Evolutionary conservation across 2,329 filamentous ascomycete genomes (phyloP).

Genomic region (Apiospora arundinis): DNA sequence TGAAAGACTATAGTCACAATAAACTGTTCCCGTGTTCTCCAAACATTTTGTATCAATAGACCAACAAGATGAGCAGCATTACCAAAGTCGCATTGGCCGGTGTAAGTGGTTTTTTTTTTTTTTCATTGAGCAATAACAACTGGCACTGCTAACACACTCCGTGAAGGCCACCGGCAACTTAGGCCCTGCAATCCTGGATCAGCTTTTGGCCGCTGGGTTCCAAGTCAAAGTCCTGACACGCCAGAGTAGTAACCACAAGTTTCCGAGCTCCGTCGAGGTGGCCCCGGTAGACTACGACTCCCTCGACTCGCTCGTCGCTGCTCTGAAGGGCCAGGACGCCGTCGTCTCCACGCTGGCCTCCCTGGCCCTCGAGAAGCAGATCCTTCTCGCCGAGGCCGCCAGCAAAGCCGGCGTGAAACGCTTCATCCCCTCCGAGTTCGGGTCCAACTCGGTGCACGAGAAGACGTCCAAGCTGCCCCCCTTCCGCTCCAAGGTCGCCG

Average conservation of each 20-base stretch:
- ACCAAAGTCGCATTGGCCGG: conserved; percentile 32
- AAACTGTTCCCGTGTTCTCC: neutral
- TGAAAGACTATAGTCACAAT: neutral
- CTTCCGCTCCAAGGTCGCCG: conserved; percentile 27
- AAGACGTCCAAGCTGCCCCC: conserved; percentile 27
- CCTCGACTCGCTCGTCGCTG: conserved; percentile 51
- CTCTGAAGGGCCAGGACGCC: conserved; percentile 63
- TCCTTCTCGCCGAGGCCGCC: conserved; percentile 62
- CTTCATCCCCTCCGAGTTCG: conserved; percentile 66
- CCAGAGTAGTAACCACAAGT: conserved; percentile 42
- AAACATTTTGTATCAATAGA: neutral
- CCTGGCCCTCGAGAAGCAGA: conserved; percentile 47
- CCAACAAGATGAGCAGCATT: conserved; percentile 29
- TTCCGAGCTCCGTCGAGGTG: conserved; percentile 46
- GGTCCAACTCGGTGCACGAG: conserved; percentile 39
- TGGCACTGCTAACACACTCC: neutral
- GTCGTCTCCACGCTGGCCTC: conserved; percentile 54
- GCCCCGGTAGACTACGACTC: conserved; percentile 53
- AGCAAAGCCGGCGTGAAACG: conserved; percentile 64
- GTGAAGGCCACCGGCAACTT: conserved; percentile 35
- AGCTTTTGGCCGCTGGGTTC: conserved; percentile 47
- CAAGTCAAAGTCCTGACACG: conserved; percentile 61
- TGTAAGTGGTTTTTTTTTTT: conserved; percentile 24
- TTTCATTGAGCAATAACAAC: neutral
- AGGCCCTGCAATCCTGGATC: conserved; percentile 43